phyloP scores from a whole-genome alignment of 495 filamentous ascomycete genomes.

The Podospora pseudocomata region DNA sequence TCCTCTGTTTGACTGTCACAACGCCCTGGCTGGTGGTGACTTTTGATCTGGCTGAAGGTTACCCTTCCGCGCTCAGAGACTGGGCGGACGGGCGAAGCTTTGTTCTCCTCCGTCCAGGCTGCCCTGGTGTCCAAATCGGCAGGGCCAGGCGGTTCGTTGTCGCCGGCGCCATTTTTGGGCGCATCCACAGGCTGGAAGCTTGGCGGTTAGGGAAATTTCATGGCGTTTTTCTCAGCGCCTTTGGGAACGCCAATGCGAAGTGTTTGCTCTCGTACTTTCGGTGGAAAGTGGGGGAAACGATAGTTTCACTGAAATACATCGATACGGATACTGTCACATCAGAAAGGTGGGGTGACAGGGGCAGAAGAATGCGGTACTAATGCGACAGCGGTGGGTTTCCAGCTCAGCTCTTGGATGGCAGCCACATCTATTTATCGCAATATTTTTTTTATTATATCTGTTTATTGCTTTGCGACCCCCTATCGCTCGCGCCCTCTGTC shows the following conservation, averaged over 20 bases:
- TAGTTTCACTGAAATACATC: not conserved
- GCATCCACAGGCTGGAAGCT: not conserved
- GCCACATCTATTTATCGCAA: not conserved
- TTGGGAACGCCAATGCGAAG: not conserved
- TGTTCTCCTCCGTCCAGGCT: no score
- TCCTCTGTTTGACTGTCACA: not conserved
- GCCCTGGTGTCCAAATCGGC: not conserved
- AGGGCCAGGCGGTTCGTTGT: not conserved
- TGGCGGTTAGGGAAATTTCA: slow-evolving; percentile 18
- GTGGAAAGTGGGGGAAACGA: not conserved
- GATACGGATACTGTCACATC: not conserved
- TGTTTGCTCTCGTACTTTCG: not conserved
- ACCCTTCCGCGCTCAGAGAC: not conserved
- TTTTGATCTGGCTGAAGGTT: no score
- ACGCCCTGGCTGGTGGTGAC: no score
- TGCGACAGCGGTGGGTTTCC: not conserved
- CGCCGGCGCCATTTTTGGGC: slow-evolving; percentile 9
- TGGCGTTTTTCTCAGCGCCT: not conserved
- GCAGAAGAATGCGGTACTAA: not conserved
- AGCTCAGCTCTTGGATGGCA: not conserved
- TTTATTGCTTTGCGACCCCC: not conserved
- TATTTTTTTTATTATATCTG: not conserved
- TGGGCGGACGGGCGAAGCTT: not conserved
- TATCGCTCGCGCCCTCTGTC: not conserved
- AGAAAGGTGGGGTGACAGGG: slow-evolving; percentile 7